These are phyloP conservation scores for Colletotrichum trifolii DNA, from an alignment of 2,329 filamentous ascomycete genomes.

Conservation along the genomic window DNA sequence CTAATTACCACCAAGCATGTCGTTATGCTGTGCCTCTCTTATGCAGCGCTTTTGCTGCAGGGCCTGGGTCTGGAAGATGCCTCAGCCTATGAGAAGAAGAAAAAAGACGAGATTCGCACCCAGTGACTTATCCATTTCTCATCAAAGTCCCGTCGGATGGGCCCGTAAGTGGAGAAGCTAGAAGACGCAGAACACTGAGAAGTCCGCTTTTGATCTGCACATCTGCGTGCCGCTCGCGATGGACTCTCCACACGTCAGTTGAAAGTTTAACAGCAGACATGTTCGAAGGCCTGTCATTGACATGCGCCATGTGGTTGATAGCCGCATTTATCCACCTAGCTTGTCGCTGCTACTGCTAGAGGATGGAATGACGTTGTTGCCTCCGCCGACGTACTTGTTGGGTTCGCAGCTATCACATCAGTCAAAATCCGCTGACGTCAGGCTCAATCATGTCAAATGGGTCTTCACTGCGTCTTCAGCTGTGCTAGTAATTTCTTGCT, in stretches of 20 bases:
- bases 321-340: conserved; percentile 15
- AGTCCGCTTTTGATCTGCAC: conserved; percentile 37
- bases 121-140: conserved; percentile 10
- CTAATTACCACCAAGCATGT: neutral
- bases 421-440: no score
- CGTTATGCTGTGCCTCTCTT: neutral
- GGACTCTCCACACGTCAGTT: conserved; percentile 21
- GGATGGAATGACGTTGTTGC: neutral
- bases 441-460: no score
- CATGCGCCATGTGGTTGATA: conserved; percentile 13
- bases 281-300: conserved; percentile 6
- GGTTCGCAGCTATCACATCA: no score
- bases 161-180: conserved; percentile 20
- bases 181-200: neutral
- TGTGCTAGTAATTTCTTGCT: no score
- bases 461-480: no score
- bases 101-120: neutral
- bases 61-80: conserved; percentile 7
- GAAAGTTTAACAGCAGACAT: conserved; percentile 2
- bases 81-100: neutral
- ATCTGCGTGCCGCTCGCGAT: conserved; percentile 27
- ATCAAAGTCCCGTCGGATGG: neutral
- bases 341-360: neutral
- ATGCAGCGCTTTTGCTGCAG: neutral
- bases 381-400: no score